Evolutionary conservation across 768 basidiomycete species (phyloP), one percentile per base, ranked within the genome.

Genomic region (Agrocybe praecox): DNA sequence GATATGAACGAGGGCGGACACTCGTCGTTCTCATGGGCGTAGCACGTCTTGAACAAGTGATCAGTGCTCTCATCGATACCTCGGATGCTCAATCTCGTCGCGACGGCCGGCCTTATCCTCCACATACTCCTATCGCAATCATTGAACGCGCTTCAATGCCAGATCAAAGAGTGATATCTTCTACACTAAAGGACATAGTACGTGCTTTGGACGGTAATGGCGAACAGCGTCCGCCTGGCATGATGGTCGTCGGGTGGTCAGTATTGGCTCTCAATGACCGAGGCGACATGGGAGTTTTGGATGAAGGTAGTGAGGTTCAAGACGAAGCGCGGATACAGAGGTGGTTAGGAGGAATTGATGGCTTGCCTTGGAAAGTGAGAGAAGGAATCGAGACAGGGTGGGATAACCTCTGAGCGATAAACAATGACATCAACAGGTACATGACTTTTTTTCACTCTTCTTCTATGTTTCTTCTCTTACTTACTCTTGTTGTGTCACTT

Each of bases 241-340:
- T 99, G 91, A 90, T 98, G 69, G 80, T 98, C 26, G 80, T 99
- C 62, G 97, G 97, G 2, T 99, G 96, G 96, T 81, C 88, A 2
- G 89, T 90, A 10, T 69, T 94, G 59, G 87, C 90, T 36, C 72
- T 98, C 45, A 87, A 90, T 70, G 87, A 59, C 22, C 65, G 72
- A 52, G 93, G 94, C 0, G 86, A 94, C 62, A 79, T 89, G 21
- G 76, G 75, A 10, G 82, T 96, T 2, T 74, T 97, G 47, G 89
- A 91, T 57, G 83, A 84, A 5, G 79, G 71, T 5, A 80, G 56
- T 22, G 65, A 62, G 42, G 59, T 59, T 21, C 64, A 72, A 32
- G 85, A 86, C 58, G 71, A 74, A 52, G 68, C 73, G 49, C 78
- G 87, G 19, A 70, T 92, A 21, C 59, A 50, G 29, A 71, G 62